Base-by-base conservation (phyloP, 768 basidiomycete species). In the Lentinula boryana region DNA sequence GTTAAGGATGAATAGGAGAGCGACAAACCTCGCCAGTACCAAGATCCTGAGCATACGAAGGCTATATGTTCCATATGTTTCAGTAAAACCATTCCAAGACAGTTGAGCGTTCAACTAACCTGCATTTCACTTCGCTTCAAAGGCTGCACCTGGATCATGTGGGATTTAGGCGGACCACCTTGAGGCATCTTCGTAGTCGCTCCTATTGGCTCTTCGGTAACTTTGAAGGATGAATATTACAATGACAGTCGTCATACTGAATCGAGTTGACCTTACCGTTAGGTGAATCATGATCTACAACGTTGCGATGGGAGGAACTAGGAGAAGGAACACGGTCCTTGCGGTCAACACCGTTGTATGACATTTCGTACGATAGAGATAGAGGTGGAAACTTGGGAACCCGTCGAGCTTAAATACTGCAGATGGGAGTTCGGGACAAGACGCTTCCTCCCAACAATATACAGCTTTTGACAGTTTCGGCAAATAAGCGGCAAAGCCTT, bases 11-110 rank as follows among this genome's bases (percentile, higher is more conserved):
- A 13, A 8, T 35, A 1, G 38, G 15, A 44, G 10, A 18, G 9
- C 16, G 32, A 15, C 73, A 18, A 50, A 84, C 83, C 69, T 85
- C 86, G 6, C 71, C 75, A 31, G 83, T 79, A 46, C 94, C 93
- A 46, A 94, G 74, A 71, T 95, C 93, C 74, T 98, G 94, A 2
- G 94, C 85, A 71, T 98, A 97, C 0, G 91, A 93, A 2, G 91
- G 93, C 88, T 97, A 72, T 8, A 53, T 53, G 5, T 18, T 54
- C 57, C 41, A 8, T 40, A 48, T 53, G 4, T 54, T 43, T 62
- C 49, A 63, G 50, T 41, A 7, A 33, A 21, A 31, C 38, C 8
- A 31, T 51, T 8, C 4, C 15, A 41, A 36, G 15, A 51, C 1
- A 48, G 10, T 36, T 16, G 50, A 23, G 33, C 38, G 5, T 49